Percentiles rank a stretch among this genome's conserved stretches.
Evolutionary conservation across 2,329 filamentous ascomycete species (phyloP).

Genomic region (Cordyceps farinosa): DNA sequence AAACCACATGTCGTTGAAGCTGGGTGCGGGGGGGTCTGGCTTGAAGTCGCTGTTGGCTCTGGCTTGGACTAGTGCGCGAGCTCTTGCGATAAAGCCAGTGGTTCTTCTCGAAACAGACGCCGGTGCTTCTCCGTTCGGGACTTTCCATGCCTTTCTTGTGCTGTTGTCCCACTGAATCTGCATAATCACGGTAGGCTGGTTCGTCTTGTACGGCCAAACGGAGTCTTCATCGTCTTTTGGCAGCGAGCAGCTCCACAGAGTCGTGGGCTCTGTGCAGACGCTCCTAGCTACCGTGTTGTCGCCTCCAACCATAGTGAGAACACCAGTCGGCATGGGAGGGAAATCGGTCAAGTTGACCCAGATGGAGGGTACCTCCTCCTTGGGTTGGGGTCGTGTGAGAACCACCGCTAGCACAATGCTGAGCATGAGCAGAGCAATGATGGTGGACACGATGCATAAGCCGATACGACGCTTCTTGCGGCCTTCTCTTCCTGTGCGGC

Average conservation of each 20-base stretch:
- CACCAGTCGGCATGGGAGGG: constrained; percentile 80
- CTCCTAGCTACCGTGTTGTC: constrained; percentile 61
- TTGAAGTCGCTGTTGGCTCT: constrained; percentile 33
- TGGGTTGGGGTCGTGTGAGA: constrained; percentile 36
- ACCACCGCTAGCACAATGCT: constrained; percentile 56
- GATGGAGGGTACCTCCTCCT: constrained; percentile 36
- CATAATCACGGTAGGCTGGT: constrained; percentile 75
- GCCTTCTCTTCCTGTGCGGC: constrained; percentile 59
- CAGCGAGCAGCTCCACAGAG: constrained; percentile 81
- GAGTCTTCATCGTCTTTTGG: constrained; percentile 72
- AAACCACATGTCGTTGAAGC: constrained; percentile 71
- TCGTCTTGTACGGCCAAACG: constrained; percentile 58
- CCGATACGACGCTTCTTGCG: constrained; percentile 61
- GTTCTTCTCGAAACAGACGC: constrained; percentile 26
- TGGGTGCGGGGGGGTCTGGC: constrained; percentile 55
- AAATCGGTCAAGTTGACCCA: constrained; percentile 87
- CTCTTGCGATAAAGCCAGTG: constrained; percentile 25
- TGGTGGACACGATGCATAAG: constrained; percentile 45
- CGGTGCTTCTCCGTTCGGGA: constrained; percentile 37
- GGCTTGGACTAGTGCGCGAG: constrained; percentile 23
- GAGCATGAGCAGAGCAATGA: constrained; percentile 55
- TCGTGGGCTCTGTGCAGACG: constrained; percentile 67
- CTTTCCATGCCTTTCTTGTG: constrained; percentile 49
- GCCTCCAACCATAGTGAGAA: constrained; percentile 73
- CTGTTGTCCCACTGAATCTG: constrained; percentile 71